phyloP scores from a whole-genome alignment of 257 asterid genomes.

The Solanum paucissectum region DNA sequence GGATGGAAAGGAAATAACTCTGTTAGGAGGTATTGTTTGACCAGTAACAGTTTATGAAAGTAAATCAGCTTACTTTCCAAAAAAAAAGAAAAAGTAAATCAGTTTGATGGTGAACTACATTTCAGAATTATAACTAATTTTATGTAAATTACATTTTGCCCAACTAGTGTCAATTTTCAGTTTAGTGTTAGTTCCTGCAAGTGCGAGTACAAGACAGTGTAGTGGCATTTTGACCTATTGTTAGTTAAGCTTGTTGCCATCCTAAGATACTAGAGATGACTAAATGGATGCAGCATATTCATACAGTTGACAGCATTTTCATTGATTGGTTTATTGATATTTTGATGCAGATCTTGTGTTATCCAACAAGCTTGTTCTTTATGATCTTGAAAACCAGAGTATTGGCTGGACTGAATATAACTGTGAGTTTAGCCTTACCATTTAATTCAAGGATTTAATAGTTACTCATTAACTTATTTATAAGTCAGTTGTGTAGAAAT shows the following conservation, averaged over 20 bases:
- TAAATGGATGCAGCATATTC: neutral
- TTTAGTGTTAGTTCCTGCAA: neutral
- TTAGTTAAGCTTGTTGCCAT: neutral
- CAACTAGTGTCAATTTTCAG: neutral
- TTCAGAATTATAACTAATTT: neutral
- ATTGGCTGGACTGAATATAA: constrained; percentile 75
- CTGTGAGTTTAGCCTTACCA: constrained; percentile 40
- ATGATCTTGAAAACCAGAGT: constrained; percentile 69
- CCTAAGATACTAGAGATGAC: neutral
- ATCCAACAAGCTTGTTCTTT: constrained; percentile 68
- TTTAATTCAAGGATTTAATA: neutral
- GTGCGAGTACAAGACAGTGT: neutral
- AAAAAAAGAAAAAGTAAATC: neutral
- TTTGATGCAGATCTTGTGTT: constrained; percentile 60
- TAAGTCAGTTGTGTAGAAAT: neutral
- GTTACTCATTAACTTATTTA: neutral
- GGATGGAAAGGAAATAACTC: constrained; percentile 44
- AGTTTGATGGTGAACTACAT: neutral
- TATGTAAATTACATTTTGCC: neutral
- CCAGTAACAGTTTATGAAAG: neutral
- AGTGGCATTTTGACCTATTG: neutral
- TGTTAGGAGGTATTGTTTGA: constrained; percentile 57
- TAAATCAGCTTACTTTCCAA: neutral
- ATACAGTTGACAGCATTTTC: neutral
- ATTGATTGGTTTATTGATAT: neutral